Base-by-base conservation (phyloP, 225 moss, liverwort and hornwort species). In the Polytrichum commune region DNA sequence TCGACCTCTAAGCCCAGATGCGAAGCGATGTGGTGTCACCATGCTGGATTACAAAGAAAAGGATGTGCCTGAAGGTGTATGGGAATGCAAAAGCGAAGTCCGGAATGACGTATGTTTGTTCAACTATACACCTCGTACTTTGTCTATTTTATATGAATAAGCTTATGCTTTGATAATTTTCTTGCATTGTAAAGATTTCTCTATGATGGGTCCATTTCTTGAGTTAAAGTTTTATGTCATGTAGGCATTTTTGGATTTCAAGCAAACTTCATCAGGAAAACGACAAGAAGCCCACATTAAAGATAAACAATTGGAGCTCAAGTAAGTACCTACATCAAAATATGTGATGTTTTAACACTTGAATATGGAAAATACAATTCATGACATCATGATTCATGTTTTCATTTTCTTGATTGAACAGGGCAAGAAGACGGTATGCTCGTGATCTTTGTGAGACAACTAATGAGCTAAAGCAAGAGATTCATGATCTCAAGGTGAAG, bases 391-490 rank as follows among this genome's bases (percentile, higher is more conserved):
- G 19, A 63, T 23, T 53, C 24, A 70, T 54, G 54, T 55, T 70
- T 27, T 55, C 4, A 70, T 55, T 27, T 9, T 19, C 5, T 58
- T 8, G 5, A 64, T 74, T 46, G 46, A 74, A 62, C 54, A 95
- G 93, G 77, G 19, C 29, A 35, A 90, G 81, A 68, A 85, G 24
- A 71, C 82, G 62, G 72, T 29, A 65, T 77, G 87, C 90, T 35
- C 90, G 82, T 54, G 79, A 93, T 73, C 72, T 96, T 1, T 93
- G 78, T n/a, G 16, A 82, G 3, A 60, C 62, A 7, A 78, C 85
- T 6, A 93, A 93, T 80, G 82, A 84, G 77, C 71, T 84, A 1
- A 79, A 74, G 23, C 53, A 77, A 54, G 87, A 90, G 74, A 93
- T 93, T 19, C 62, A 86, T 54, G 74, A 63, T 3, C 79, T 93